Conservation (phyloP, 140 eudicot genomes). For the Senecio squalidus region DNA sequence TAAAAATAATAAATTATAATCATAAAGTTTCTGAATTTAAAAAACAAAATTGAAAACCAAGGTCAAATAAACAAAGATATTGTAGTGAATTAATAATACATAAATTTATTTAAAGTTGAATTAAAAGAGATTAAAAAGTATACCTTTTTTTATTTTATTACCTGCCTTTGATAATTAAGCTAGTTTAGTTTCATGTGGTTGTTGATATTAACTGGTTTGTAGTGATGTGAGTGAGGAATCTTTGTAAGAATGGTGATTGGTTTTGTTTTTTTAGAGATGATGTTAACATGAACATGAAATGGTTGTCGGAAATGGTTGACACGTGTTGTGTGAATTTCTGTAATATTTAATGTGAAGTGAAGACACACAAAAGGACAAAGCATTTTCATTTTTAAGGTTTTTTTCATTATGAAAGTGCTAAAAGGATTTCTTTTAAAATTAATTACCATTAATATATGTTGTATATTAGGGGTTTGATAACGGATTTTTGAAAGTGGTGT, state of each 20-base stretch:
- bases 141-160: conserved; percentile 8
- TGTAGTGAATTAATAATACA: conserved; percentile 3
- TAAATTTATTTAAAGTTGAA: conserved; percentile 16
- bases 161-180: conserved; percentile 16
- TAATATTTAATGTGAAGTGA: background rate
- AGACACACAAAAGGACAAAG: conserved; percentile 16
- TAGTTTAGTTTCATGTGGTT: conserved; percentile 4
- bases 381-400: background rate
- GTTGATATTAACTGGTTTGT: background rate
- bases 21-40: no score
- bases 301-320: conserved; percentile 18
- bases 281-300: conserved; percentile 14
- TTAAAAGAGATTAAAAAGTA: background rate
- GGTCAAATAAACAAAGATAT: conserved; percentile 35
- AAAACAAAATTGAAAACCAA: background rate
- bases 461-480: no score
- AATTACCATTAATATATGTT: no score
- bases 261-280: conserved; percentile 14
- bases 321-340: conserved; percentile 16
- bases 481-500: background rate
- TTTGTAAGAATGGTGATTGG: conserved; percentile 13
- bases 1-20: conserved; percentile 5
- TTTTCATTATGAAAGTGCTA: background rate
- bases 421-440: background rate
- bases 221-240: conserved; percentile 19